Conservation (phyloP, 1,139 yeast species). For the Blastobotrys malaysiensis region DNA sequence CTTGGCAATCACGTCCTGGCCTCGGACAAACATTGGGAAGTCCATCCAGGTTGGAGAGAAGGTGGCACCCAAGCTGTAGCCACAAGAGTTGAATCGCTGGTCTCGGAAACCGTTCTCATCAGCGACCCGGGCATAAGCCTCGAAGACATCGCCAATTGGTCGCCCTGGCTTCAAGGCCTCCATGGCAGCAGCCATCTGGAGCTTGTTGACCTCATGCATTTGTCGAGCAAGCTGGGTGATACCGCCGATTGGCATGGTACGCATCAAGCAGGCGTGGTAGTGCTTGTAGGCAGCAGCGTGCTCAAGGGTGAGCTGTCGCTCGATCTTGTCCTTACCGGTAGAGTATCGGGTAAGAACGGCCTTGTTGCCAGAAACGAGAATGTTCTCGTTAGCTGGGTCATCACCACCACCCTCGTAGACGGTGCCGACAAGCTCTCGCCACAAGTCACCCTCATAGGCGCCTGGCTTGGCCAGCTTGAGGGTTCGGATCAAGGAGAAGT, state of each 20-base stretch:
- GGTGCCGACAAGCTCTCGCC: slow-evolving; percentile 12
- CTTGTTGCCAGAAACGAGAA: slow-evolving; percentile 12
- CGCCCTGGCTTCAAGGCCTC: slow-evolving; percentile 13
- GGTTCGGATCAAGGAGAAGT: slow-evolving; percentile 10
- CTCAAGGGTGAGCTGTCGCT: slow-evolving; percentile 11
- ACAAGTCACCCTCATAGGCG: slow-evolving; percentile 12
- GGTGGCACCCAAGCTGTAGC: slow-evolving; percentile 15
- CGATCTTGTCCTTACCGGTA: slow-evolving; percentile 12
- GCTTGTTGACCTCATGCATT: slow-evolving; percentile 13
- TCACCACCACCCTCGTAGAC: slow-evolving; percentile 13
- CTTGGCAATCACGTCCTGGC: slow-evolving; percentile 12
- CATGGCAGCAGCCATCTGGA: slow-evolving; percentile 13
- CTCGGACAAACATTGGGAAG: slow-evolving; percentile 15
- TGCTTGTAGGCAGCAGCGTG: slow-evolving; percentile 17
- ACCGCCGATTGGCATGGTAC: slow-evolving; percentile 15
- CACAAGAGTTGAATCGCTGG: slow-evolving; percentile 15
- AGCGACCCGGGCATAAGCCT: slow-evolving; percentile 14
- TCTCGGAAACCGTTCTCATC: slow-evolving; percentile 15
- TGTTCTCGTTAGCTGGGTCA: slow-evolving; percentile 13
- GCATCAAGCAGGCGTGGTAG: slow-evolving; percentile 15
- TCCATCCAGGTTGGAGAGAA: slow-evolving; percentile 16
- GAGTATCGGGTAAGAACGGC: slow-evolving; percentile 13
- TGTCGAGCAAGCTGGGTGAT: slow-evolving; percentile 13
- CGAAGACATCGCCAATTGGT: slow-evolving; percentile 14
- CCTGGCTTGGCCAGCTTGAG: slow-evolving; percentile 13